Conservation (phyloP, 176 grass and related monocot species). For the Coix lacrymajobi region DNA sequence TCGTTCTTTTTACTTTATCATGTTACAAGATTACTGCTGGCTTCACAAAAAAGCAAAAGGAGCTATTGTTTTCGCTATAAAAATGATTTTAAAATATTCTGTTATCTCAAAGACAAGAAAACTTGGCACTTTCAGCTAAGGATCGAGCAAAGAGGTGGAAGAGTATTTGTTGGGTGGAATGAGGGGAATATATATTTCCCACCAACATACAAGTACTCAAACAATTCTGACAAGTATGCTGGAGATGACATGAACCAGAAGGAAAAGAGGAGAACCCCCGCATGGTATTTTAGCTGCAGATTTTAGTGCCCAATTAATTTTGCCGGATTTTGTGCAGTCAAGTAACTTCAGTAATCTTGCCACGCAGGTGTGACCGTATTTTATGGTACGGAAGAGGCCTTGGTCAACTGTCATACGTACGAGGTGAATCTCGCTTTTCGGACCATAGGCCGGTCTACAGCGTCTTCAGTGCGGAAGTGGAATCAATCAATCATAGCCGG, state of each 20-base stretch:
- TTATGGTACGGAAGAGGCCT: constrained; percentile 90
- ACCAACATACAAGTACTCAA: constrained; percentile 96
- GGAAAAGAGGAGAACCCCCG: constrained; percentile 90
- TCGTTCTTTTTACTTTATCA: constrained; percentile 41
- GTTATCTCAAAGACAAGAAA: constrained; percentile 11
- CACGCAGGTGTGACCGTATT: constrained; percentile 84
- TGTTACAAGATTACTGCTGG: constrained; percentile 28
- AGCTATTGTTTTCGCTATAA: constrained; percentile 16
- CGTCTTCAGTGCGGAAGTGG: constrained; percentile 82
- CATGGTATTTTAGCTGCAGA: constrained; percentile 50
- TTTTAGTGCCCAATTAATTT: not conserved
- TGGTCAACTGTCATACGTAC: constrained; percentile 81
- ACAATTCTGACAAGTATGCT: constrained; percentile 90
- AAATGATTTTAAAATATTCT: constrained; percentile 15
- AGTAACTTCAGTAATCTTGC: not conserved
- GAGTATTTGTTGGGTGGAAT: constrained; percentile 84
- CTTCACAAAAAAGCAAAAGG: constrained; percentile 31
- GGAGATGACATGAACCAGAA: constrained; percentile 87
- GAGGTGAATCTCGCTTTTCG: constrained; percentile 88
- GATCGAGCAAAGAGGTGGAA: constrained; percentile 77
- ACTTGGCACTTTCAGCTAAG: constrained; percentile 54
- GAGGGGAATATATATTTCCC: constrained; percentile 97
- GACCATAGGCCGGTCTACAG: constrained; percentile 93
- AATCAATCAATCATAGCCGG: constrained; percentile 88
- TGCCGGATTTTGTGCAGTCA: constrained; percentile 2